These are phyloP conservation scores for Epichloe brachyelytri DNA, from an alignment of 2,329 filamentous ascomycete genomes.

Conservation along the genomic window DNA sequence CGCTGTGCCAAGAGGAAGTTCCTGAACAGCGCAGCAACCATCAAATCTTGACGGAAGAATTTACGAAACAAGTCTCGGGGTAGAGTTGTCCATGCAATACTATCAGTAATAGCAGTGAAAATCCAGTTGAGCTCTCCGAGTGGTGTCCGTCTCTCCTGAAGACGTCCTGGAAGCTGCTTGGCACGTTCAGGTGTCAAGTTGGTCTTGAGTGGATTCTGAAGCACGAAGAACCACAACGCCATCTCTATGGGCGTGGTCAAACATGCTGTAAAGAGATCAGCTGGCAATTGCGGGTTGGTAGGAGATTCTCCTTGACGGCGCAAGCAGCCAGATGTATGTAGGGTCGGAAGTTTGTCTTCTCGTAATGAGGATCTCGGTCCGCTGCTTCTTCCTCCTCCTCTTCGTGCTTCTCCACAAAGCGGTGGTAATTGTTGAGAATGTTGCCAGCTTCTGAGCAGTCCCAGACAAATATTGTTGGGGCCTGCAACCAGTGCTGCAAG, in stretches of 20 bases:
- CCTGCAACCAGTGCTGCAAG: conserved; percentile 87
- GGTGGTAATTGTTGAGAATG: conserved; percentile 88
- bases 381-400: conserved; percentile 69
- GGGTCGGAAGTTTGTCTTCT: conserved; percentile 56
- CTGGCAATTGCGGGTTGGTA: conserved; percentile 84
- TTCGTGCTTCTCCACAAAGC: conserved; percentile 90
- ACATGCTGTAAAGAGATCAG: conserved; percentile 91
- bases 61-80: conserved; percentile 88
- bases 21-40: conserved; percentile 95
- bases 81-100: conserved; percentile 94
- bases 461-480: conserved; percentile 92
- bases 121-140: conserved; percentile 98
- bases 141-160: conserved; percentile 87
- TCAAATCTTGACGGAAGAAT: conserved; percentile 91
- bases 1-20: conserved; percentile 92
- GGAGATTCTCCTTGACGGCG: conserved; percentile 78
- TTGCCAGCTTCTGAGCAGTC: conserved; percentile 95
- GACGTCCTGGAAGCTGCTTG: conserved; percentile 75
- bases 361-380: conserved; percentile 68
- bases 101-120: conserved; percentile 96
- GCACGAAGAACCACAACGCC: conserved; percentile 88
- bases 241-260: conserved; percentile 96
- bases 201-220: conserved; percentile 69
- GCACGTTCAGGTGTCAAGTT: conserved; percentile 69
- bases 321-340: conserved; percentile 90